These are phyloP conservation scores for Wickerhamiella lipophila DNA, from an alignment of 805 yeast genomes.

Conservation along the genomic window DNA sequence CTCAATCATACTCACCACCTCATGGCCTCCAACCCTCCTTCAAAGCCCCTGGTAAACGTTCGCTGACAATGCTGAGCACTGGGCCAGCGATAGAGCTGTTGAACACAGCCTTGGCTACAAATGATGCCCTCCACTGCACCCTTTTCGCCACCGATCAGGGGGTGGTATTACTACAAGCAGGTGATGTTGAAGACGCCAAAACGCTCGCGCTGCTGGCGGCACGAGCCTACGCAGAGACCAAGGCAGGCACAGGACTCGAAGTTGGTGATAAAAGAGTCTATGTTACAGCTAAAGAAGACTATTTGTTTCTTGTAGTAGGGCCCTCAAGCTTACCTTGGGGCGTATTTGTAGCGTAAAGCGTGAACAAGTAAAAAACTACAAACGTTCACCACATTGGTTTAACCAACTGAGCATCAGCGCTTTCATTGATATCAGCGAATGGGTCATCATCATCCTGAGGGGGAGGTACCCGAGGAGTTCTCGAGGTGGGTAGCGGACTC, in stretches of 20 bases:
- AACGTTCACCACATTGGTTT: slow-evolving; percentile 23
- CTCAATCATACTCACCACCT: no score
- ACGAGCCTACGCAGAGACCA: background rate
- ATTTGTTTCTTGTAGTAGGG: slow-evolving; percentile 1
- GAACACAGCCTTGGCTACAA: background rate
- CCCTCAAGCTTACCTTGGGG: slow-evolving; percentile 10
- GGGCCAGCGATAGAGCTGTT: slow-evolving; percentile 8
- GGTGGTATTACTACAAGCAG: background rate
- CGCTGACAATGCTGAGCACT: slow-evolving; percentile 10
- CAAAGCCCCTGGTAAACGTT: no score
- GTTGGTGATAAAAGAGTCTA: slow-evolving; percentile 1
- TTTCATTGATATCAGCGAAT: slow-evolving; percentile 39
- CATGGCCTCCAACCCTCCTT: no score
- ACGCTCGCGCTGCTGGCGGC: slow-evolving; percentile 4
- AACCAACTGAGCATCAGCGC: slow-evolving; percentile 19
- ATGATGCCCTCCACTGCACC: background rate
- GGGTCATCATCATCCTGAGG: slow-evolving; percentile 31
- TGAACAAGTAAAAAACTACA: no score
- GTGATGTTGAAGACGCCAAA: background rate
- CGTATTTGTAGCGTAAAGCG: background rate
- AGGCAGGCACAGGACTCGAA: background rate
- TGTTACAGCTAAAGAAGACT: background rate
- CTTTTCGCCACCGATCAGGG: slow-evolving; percentile 1
- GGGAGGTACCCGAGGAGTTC: slow-evolving; percentile 7
- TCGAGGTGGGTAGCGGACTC: slow-evolving; percentile 15